phyloP scores from a whole-genome alignment of 805 yeast genomes.

The Metschnikowia bowlesiae region DNA sequence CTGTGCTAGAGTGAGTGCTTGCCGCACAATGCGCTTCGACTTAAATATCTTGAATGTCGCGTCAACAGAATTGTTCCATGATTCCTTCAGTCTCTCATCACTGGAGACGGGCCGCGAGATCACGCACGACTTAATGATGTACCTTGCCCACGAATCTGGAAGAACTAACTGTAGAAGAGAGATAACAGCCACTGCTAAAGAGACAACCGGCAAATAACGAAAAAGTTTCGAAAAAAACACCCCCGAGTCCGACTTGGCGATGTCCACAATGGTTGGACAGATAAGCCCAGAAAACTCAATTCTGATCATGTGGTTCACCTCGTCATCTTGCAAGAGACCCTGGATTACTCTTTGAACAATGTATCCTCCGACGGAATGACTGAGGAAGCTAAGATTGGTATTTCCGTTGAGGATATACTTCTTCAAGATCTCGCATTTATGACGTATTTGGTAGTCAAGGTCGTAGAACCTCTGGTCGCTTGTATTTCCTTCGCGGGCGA shows the following conservation, averaged over 20 bases:
- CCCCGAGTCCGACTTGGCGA: slow-evolving; percentile 44
- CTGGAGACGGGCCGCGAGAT: slow-evolving; percentile 23
- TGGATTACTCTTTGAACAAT: slow-evolving; percentile 51
- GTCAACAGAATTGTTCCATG: slow-evolving; percentile 34
- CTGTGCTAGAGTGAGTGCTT: slow-evolving; percentile 51
- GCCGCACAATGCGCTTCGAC: slow-evolving; percentile 45
- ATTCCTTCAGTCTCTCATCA: slow-evolving; percentile 17
- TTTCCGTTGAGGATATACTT: slow-evolving; percentile 20
- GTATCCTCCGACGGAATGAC: slow-evolving; percentile 74
- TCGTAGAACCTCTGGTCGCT: slow-evolving; percentile 25
- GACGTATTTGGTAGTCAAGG: slow-evolving; percentile 54
- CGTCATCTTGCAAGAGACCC: slow-evolving; percentile 20
- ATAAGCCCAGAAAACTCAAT: slow-evolving; percentile 53
- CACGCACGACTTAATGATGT: slow-evolving; percentile 20
- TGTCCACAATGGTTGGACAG: slow-evolving; percentile 67
- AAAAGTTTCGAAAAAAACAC: slow-evolving; percentile 22
- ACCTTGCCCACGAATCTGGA: slow-evolving; percentile 19
- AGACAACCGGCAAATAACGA: slow-evolving; percentile 26
- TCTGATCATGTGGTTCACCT: slow-evolving; percentile 20
- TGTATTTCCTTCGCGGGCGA: slow-evolving; percentile 17
- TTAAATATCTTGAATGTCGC: slow-evolving; percentile 42
- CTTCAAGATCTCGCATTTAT: slow-evolving; percentile 50
- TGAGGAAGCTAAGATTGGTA: slow-evolving; percentile 43
- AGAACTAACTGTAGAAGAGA: slow-evolving; percentile 28
- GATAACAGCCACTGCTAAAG: slow-evolving; percentile 25